Evolutionary conservation across 2,329 filamentous ascomycete genomes (phyloP).

Genomic region (Penicillium sp.): DNA sequence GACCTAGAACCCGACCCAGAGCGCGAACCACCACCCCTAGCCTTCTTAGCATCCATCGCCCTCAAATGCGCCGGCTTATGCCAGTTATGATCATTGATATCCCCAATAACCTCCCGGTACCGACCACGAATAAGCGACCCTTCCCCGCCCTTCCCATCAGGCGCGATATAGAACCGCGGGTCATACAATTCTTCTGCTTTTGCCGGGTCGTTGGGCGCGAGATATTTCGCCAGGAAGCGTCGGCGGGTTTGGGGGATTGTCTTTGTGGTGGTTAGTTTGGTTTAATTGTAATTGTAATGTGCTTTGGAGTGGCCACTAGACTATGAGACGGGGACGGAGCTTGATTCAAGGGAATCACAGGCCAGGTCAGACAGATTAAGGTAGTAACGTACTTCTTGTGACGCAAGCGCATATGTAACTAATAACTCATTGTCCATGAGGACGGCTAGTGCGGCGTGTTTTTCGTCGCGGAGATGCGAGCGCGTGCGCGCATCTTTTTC

Average conservation of each 20-base stretch:
- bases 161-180: constrained; percentile 26
- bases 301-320: neutral
- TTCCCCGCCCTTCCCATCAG: constrained; percentile 10
- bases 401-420: constrained; percentile 38
- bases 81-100: constrained; percentile 13
- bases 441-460: constrained; percentile 38
- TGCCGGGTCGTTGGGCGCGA: constrained; percentile 27
- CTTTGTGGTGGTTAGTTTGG: constrained; percentile 17
- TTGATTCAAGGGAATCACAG: neutral
- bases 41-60: constrained; percentile 1
- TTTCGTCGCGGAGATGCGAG: constrained; percentile 30
- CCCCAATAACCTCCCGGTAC: constrained; percentile 14
- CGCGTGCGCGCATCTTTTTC: constrained; percentile 7
- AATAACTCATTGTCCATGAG: constrained; percentile 39
- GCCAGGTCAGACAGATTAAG: neutral
- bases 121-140: constrained; percentile 13
- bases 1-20: neutral
- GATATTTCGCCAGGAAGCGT: constrained; percentile 34
- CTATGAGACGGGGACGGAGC: no score
- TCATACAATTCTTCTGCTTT: constrained; percentile 27
- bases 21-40: neutral
- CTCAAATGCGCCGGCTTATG: constrained; percentile 13
- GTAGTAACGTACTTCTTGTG: constrained; percentile 32
- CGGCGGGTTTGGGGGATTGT: constrained; percentile 39
- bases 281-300: neutral